Evolutionary conservation across 768 basidiomycete species (phyloP).

Genomic region (Suillus brevipes): DNA sequence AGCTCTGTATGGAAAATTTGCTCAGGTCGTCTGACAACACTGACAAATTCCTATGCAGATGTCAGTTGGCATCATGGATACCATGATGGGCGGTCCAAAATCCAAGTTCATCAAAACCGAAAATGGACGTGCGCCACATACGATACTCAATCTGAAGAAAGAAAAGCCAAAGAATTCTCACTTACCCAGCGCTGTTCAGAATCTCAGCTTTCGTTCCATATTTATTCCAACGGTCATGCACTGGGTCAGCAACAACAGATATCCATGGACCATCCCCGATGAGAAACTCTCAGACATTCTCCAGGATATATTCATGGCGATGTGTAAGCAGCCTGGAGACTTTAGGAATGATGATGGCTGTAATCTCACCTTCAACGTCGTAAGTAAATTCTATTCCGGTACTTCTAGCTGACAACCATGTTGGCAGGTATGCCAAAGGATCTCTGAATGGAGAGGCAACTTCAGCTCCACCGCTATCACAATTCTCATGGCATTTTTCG

Average conservation of each 20-base stretch:
- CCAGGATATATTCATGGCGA: background rate
- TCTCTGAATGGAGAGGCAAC: background rate
- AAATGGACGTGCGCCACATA: background rate
- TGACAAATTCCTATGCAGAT: background rate
- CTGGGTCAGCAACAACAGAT: background rate
- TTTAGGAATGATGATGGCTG: background rate
- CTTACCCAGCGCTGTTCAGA: background rate
- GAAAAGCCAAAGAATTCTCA: background rate
- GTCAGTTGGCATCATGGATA: background rate
- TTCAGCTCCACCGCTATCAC: background rate
- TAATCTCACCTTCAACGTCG: background rate
- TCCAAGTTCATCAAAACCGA: background rate
- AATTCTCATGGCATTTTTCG: background rate
- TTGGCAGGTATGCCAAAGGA: slow-evolving; percentile 3
- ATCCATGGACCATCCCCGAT: background rate
- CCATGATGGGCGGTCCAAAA: background rate
- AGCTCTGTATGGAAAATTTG: background rate
- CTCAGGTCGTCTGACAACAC: background rate
- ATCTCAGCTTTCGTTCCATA: background rate
- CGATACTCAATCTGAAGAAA: background rate
- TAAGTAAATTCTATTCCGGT: background rate
- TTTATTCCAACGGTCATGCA: background rate
- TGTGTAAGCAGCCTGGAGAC: background rate
- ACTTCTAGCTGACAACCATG: background rate
- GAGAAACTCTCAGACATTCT: background rate